A percentile compares a stretch with the other conserved stretches of the same genome.
Evolutionary conservation across 1,139 yeast species (phyloP).

Genomic region (Taphrina wiesneri): DNA sequence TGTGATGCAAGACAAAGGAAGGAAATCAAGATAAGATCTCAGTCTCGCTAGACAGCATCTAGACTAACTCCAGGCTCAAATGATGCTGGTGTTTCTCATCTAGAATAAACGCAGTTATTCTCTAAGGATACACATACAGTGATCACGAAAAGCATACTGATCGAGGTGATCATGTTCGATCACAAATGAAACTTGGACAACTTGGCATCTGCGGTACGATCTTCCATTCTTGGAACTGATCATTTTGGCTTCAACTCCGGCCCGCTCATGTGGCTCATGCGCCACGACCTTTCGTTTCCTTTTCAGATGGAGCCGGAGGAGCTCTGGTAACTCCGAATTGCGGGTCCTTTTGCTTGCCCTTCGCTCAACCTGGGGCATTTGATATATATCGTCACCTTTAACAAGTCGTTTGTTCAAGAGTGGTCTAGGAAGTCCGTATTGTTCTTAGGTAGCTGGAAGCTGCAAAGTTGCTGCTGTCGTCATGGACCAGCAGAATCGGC

Average conservation of each 20-base stretch:
- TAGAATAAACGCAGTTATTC: too few species aligned
- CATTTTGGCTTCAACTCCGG: not conserved
- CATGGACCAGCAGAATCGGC: slow-evolving; percentile 24
- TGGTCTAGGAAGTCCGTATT: not conserved
- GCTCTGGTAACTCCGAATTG: not conserved
- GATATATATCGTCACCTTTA: not conserved
- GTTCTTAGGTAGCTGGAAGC: not conserved
- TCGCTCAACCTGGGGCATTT: slow-evolving; percentile 6
- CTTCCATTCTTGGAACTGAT: not conserved
- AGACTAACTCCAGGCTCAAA: too few species aligned
- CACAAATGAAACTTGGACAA: too few species aligned
- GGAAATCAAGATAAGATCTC: too few species aligned
- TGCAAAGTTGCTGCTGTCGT: not conserved
- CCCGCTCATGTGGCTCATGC: not conserved
- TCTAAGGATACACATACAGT: too few species aligned
- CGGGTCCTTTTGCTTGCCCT: slow-evolving; percentile 2
- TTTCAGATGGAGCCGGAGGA: slow-evolving; percentile 1
- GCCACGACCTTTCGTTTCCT: not conserved
- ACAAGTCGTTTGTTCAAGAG: not conserved
- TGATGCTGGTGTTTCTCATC: too few species aligned
- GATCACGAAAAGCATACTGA: not conserved
- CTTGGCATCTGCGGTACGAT: not conserved
- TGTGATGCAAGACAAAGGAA: too few species aligned
- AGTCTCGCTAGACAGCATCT: too few species aligned
- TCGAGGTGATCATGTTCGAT: not conserved